Evolutionary conservation across 176 grass and related monocot species (phyloP).

Genomic region (Aegilops sharonensis): DNA sequence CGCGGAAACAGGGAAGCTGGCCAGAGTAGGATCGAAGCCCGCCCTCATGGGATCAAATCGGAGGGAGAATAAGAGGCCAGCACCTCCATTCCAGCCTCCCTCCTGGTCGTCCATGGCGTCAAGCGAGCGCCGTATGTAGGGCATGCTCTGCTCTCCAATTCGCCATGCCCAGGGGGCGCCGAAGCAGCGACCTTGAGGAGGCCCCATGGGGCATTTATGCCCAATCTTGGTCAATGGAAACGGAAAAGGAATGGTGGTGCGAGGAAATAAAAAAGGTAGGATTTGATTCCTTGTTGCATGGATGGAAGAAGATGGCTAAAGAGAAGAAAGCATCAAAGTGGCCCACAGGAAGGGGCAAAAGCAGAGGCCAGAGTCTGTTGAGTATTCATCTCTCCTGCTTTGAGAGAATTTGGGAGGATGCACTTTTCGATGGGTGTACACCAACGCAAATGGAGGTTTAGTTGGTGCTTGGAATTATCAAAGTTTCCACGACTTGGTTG

Average conservation of each 20-base stretch:
- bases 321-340: slow-evolving; percentile 36
- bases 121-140: slow-evolving; percentile 2
- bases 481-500: neutral
- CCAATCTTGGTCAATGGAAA: slow-evolving; percentile 3
- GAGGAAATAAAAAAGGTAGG: neutral
- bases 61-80: slow-evolving; percentile 29
- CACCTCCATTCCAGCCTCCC: neutral
- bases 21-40: slow-evolving; percentile 3
- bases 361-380: slow-evolving; percentile 28
- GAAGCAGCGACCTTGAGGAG: slow-evolving; percentile 19
- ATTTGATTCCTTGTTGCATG: slow-evolving; percentile 39
- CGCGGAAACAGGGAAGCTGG: slow-evolving; percentile 32
- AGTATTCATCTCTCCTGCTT: neutral
- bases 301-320: slow-evolving; percentile 3
- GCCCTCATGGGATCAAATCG: slow-evolving; percentile 19
- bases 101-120: slow-evolving; percentile 6
- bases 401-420: neutral
- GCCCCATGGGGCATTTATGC: slow-evolving; percentile 43
- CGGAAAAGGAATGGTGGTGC: neutral
- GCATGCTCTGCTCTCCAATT: slow-evolving; percentile 17
- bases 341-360: slow-evolving; percentile 24
- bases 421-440: neutral
- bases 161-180: slow-evolving; percentile 25
- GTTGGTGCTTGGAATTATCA: slow-evolving; percentile 7
- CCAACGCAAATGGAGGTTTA: neutral